Evolutionary conservation across 805 yeast genomes (phyloP).

Genomic region (Saccharomycopsis sp.): DNA sequence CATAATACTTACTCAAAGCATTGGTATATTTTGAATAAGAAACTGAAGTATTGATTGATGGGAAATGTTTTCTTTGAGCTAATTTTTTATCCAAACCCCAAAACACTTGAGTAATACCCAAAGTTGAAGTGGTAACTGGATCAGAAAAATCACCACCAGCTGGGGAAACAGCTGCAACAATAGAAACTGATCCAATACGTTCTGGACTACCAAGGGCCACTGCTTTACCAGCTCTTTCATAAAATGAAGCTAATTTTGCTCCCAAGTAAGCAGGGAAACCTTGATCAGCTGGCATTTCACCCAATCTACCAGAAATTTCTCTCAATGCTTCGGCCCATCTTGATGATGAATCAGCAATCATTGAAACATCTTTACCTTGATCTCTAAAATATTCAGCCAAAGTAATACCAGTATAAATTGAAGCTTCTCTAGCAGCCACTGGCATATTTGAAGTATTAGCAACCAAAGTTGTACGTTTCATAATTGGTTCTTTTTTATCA

Average conservation of each 20-base stretch:
- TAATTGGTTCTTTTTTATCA: conserved; percentile 95
- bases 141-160: conserved; percentile 99
- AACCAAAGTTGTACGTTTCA: conserved; percentile 98
- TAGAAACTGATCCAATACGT: conserved; percentile 96
- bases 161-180: conserved; percentile 99
- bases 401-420: conserved; percentile 98
- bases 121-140: conserved; percentile 96
- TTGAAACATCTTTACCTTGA: conserved; percentile 97
- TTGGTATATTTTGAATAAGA: conserved; percentile 95
- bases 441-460: conserved; percentile 99
- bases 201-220: conserved; percentile 93
- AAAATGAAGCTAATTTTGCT: conserved; percentile 97
- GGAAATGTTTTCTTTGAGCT: conserved; percentile 99
- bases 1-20: conserved; percentile 79
- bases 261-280: conserved; percentile 99
- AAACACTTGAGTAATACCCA: conserved; percentile 99
- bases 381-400: conserved; percentile 99
- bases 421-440: conserved; percentile 99
- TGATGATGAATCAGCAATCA: conserved; percentile 99
- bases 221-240: conserved; percentile 99
- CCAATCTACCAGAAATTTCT: conserved; percentile 99
- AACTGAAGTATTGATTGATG: conserved; percentile 91
- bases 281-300: conserved; percentile 99
- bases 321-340: conserved; percentile 99
- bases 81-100: conserved; percentile 99